A percentile compares a stretch with the other conserved stretches of the same genome.
Conservation (phyloP, 768 basidiomycete genomes). For the Mycena albidolilacea region DNA sequence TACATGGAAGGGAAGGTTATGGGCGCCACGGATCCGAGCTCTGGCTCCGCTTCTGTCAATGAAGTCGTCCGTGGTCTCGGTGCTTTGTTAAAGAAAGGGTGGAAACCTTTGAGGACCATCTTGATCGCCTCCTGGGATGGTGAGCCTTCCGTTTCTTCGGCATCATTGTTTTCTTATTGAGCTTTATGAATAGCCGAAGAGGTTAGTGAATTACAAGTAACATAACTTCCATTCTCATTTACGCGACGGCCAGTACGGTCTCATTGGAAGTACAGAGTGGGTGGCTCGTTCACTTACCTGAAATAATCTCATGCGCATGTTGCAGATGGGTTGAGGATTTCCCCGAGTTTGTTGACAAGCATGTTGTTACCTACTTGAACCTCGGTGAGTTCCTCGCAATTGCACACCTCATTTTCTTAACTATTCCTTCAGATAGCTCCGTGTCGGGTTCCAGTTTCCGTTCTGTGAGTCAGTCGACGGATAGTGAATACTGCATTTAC, state of each 20-base stretch:
- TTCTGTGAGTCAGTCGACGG: conserved; percentile 39
- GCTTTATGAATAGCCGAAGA: conserved; percentile 26
- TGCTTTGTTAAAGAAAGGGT: conserved; percentile 65
- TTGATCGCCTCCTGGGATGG: conserved; percentile 89
- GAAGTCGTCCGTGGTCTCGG: conserved; percentile 74
- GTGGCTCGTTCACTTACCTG: not conserved
- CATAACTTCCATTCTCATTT: not conserved
- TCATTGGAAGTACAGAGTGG: conserved; percentile 86
- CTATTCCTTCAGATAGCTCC: conserved; percentile 63
- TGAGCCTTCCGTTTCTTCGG: conserved; percentile 52
- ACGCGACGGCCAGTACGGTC: conserved; percentile 62
- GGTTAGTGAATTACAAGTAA: conserved; percentile 13
- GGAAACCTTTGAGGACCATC: conserved; percentile 81
- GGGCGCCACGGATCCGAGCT: conserved; percentile 70
- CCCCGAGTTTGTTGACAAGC: conserved; percentile 79
- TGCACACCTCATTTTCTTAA: conserved; percentile 23
- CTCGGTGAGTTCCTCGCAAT: conserved; percentile 53
- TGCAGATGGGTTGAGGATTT: conserved; percentile 92
- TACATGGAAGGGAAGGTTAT: conserved; percentile 52
- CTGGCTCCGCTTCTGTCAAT: conserved; percentile 69
- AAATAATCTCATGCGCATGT: not conserved
- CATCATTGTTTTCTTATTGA: conserved; percentile 23
- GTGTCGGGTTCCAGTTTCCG: conserved; percentile 73
- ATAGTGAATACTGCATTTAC: not conserved
- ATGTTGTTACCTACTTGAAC: conserved; percentile 92